Evolutionary conservation across 371 early-diverging fungal genomes (phyloP).

Genomic region (Phascolomyces articulosus): DNA sequence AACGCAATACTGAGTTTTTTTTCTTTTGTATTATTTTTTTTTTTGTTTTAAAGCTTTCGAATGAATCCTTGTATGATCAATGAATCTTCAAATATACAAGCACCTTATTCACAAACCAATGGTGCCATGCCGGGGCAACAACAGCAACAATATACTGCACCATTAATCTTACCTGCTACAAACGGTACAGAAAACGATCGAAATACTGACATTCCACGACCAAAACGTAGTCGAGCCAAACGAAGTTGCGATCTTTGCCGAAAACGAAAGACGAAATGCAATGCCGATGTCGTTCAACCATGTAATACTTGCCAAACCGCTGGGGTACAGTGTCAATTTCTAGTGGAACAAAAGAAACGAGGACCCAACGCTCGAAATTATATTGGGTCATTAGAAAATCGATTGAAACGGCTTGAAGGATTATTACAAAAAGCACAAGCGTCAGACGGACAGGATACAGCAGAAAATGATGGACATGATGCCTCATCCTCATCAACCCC

Average conservation of each 20-base stretch:
- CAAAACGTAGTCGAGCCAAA: constrained; percentile 23
- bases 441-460: neutral
- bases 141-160: neutral
- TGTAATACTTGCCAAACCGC: constrained; percentile 17
- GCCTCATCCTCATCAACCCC: neutral
- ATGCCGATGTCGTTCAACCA: constrained; percentile 14
- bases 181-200: neutral
- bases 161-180: neutral
- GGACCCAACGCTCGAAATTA: constrained; percentile 32
- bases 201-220: neutral
- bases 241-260: constrained; percentile 26
- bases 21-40: neutral
- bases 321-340: constrained; percentile 14
- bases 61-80: neutral
- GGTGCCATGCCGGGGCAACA: neutral
- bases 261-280: constrained; percentile 20
- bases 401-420: constrained; percentile 39
- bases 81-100: neutral
- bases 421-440: constrained; percentile 16
- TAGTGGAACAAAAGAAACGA: constrained; percentile 40
- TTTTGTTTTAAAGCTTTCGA: neutral
- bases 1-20: neutral
- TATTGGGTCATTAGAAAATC: constrained; percentile 35
- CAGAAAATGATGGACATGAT: neutral
- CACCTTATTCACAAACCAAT: neutral